Percentiles rank a stretch among this genome's conserved stretches.
These are phyloP conservation scores for Pyrenopolyporus hunteri DNA, from an alignment of 495 filamentous ascomycete species.

Conservation along the genomic window DNA sequence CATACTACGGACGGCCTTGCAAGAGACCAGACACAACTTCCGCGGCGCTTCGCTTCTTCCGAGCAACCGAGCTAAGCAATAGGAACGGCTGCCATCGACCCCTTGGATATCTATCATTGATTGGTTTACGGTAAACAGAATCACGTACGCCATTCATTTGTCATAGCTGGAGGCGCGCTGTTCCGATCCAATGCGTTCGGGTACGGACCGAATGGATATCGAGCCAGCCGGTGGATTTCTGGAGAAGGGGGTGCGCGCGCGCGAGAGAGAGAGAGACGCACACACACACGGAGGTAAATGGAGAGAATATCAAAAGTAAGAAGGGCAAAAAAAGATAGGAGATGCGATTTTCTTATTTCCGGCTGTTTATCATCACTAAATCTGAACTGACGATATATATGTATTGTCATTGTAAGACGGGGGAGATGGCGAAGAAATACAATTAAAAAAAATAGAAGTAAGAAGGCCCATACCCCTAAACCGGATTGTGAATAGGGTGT, in stretches of 20 bases:
- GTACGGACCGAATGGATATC: conserved; percentile 16
- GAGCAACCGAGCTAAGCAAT: conserved; percentile 26
- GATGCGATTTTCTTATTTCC: conserved; percentile 1
- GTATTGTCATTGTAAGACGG: too few species aligned
- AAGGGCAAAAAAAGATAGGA: background rate
- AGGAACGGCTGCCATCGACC: conserved; percentile 5
- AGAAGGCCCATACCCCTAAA: background rate
- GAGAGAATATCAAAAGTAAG: background rate
- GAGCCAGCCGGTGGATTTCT: background rate
- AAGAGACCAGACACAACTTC: conserved; percentile 12
- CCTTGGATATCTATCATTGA: conserved; percentile 5
- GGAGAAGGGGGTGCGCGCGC: background rate
- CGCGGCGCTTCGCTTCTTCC: conserved; percentile 4
- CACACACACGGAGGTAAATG: background rate
- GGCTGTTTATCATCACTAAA: too few species aligned
- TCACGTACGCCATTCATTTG: conserved; percentile 1
- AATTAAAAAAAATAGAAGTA: background rate
- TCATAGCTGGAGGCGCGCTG: conserved; percentile 6
- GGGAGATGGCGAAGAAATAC: background rate
- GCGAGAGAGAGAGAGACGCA: background rate
- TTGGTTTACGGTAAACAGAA: conserved; percentile 15
- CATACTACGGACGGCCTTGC: conserved; percentile 28
- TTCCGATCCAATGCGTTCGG: background rate
- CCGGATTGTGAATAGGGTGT: conserved; percentile 4
- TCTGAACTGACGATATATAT: background rate